phyloP scores from a whole-genome alignment of 352 stramenopile genomes.

The Globisporangium mamillatum region DNA sequence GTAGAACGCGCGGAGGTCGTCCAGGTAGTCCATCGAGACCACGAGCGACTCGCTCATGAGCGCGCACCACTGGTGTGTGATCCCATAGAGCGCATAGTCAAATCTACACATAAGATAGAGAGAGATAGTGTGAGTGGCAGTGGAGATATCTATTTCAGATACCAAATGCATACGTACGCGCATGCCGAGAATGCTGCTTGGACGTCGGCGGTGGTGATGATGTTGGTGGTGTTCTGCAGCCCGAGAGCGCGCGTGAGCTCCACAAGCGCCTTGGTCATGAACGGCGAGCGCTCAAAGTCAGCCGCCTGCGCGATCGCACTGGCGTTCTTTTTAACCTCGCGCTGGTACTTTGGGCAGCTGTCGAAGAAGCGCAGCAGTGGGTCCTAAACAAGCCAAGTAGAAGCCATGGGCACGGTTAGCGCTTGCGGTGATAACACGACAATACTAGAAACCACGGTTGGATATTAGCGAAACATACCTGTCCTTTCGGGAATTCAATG shows the following conservation, averaged over 20 bases:
- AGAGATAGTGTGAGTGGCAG: background rate
- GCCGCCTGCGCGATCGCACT: slow-evolving; percentile 37
- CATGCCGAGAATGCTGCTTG: slow-evolving; percentile 56
- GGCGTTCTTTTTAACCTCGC: slow-evolving; percentile 51
- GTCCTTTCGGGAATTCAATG: slow-evolving; percentile 34
- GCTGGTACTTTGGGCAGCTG: slow-evolving; percentile 52
- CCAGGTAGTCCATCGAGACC: slow-evolving; percentile 51
- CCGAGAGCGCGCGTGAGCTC: slow-evolving; percentile 38
- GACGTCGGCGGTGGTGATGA: slow-evolving; percentile 39
- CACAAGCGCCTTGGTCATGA: slow-evolving; percentile 27
- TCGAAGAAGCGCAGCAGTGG: slow-evolving; percentile 68
- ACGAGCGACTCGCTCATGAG: slow-evolving; percentile 45
- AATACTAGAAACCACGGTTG: background rate
- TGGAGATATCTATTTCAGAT: background rate
- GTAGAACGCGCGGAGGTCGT: slow-evolving; percentile 74
- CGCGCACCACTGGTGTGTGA: slow-evolving; percentile 55
- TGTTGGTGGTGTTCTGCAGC: slow-evolving; percentile 22
- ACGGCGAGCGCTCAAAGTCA: slow-evolving; percentile 33
- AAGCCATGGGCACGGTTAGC: background rate
- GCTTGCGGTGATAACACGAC: background rate
- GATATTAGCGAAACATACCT: background rate
- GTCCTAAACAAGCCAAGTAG: slow-evolving; percentile 27
- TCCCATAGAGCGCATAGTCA: slow-evolving; percentile 58
- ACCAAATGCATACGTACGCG: slow-evolving; percentile 33
- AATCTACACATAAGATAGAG: slow-evolving; percentile 30